phyloP scores from a whole-genome alignment of 2,329 filamentous ascomycete species.

The Microthyrium microscopicum region DNA sequence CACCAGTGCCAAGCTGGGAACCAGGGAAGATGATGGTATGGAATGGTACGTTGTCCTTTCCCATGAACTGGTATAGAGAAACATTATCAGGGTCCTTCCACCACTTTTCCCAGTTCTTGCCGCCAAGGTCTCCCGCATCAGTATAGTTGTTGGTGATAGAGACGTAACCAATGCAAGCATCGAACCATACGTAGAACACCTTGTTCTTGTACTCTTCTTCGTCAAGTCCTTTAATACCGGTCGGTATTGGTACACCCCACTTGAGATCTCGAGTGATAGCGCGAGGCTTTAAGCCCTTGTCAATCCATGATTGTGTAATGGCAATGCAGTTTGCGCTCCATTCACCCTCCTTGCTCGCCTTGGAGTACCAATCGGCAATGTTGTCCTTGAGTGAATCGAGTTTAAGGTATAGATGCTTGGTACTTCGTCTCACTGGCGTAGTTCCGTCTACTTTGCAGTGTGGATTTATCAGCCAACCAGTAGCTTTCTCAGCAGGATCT shows the following conservation, averaged over 20 bases:
- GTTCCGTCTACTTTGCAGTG: conserved; percentile 83
- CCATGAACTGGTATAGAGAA: conserved; percentile 85
- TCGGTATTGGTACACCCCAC: conserved; percentile 58
- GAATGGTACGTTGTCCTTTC: conserved; percentile 79
- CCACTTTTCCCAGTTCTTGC: conserved; percentile 96
- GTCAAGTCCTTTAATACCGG: too few relatives aligned
- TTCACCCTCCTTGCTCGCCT: conserved; percentile 54
- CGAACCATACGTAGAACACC: conserved; percentile 89
- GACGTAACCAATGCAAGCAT: conserved; percentile 87
- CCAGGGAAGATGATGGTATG: conserved; percentile 86
- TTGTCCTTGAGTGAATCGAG: conserved; percentile 67
- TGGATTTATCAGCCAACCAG: conserved; percentile 65
- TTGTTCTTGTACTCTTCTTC: conserved; percentile 52
- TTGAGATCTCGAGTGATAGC: conserved; percentile 86
- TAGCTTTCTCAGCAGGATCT: too few relatives aligned
- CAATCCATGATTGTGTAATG: conserved; percentile 68
- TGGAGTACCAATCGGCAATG: conserved; percentile 61
- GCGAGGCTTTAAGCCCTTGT: conserved; percentile 67
- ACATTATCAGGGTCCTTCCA: conserved; percentile 85
- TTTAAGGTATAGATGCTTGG: conserved; percentile 80
- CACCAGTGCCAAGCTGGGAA: conserved; percentile 65
- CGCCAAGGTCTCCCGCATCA: too few relatives aligned
- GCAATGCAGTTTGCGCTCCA: conserved; percentile 62
- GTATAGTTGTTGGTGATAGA: conserved; percentile 89
- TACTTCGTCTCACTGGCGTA: conserved; percentile 61